phyloP scores from a whole-genome alignment of 2,329 filamentous ascomycete genomes.

The Penicillium sp. region DNA sequence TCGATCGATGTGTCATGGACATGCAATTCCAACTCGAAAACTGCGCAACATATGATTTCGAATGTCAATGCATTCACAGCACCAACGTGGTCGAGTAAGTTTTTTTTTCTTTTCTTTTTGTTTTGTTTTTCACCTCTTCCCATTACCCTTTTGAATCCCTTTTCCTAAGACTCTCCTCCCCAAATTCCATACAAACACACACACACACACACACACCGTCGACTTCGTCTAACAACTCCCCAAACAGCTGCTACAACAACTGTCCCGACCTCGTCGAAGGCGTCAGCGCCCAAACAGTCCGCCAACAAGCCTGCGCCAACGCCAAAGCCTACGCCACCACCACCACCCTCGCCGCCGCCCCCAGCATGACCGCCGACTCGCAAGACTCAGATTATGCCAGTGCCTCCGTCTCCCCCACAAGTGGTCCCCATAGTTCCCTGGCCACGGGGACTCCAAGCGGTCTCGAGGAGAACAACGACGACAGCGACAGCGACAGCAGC shows the following conservation, averaged over 20 bases:
- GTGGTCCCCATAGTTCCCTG: not conserved
- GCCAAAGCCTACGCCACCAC: not conserved
- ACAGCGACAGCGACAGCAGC: not conserved
- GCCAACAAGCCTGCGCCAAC: slow-evolving; percentile 2
- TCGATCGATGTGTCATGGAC: slow-evolving; percentile 5
- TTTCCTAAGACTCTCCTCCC: too few relatives aligned
- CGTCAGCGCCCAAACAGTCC: not conserved
- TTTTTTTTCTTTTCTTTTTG: not conserved
- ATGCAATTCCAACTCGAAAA: slow-evolving; percentile 7
- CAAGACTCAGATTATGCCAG: not conserved
- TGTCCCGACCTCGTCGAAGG: not conserved
- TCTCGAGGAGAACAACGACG: not conserved
- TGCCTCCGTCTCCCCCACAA: not conserved
- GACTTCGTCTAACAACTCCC: too few relatives aligned
- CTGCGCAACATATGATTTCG: slow-evolving; percentile 6
- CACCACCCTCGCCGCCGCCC: not conserved
- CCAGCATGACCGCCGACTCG: too few relatives aligned
- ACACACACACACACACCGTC: not conserved
- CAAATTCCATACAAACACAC: not conserved
- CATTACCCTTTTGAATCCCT: not conserved
- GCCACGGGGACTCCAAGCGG: not conserved
- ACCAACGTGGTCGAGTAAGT: slow-evolving; percentile 3
- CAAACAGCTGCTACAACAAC: slow-evolving; percentile 6
- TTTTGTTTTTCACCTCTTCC: not conserved
- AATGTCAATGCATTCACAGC: slow-evolving; percentile 4